Evolutionary conservation across 1,284 basidiomycete species (phyloP), one percentile per base, ranked within the genome.

Genomic region (Coriolopsis trogii): DNA sequence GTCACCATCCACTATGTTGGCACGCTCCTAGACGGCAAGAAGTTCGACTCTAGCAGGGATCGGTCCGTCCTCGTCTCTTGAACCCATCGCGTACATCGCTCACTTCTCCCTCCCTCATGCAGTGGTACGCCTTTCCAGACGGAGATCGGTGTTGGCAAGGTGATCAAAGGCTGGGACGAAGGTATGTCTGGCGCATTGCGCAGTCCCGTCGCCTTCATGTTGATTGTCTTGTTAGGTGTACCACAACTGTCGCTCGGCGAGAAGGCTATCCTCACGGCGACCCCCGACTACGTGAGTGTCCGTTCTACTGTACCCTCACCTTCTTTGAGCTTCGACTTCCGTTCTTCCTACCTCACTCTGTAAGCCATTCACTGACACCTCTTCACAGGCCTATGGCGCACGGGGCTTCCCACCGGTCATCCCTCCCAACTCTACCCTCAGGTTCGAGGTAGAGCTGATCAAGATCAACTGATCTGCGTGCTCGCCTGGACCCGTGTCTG

Each of bases 121-220:
- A 89, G 87, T 43, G 71, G 72, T 0, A 8, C 9, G 0, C 84
- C 91, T 3, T 95, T 95, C 71, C 68, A 75, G 64, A 92, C 89
- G 20, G 67, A 79, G 65, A 94, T 95, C 60, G 91, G 90, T 49
- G 76, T 85, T 39, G 88, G 87, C 30, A 85, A 85, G 68, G 91
- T 94, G 49, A 94, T 94, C 73, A 87, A 80, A 69, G 93, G 92
- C 36, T 95, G 93, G 93, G 92, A 95, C 67, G 91, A 94, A 72
- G 91, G 92, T 90, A 65, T 67, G 78, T 73, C 24, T n/a, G 9
- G 40, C 28, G 26, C 37, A 24, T 36, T 33, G 31, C n/a, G n/a
- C n/a, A n/a, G n/a, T n/a, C n/a, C n/a, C n/a, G n/a, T n/a, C n/a
- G n/a, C n/a, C n/a, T n/a, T n/a, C n/a, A n/a, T n/a, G n/a, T n/a